phyloP scores from a whole-genome alignment of 768 basidiomycete species.

The Lepiota venenata region DNA sequence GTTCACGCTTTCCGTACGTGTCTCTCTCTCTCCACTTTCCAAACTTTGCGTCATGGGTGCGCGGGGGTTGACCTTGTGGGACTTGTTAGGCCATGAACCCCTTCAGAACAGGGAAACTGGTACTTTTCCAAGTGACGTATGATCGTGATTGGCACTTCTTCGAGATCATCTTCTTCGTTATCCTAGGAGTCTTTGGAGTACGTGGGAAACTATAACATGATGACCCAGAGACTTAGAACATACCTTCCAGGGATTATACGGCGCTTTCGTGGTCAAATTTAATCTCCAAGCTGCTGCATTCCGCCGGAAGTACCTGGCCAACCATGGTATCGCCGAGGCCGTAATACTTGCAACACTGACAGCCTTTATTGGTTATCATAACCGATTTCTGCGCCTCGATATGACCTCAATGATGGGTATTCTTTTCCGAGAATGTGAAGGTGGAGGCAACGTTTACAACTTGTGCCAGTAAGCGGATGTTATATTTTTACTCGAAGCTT shows the following conservation, averaged over 20 bases:
- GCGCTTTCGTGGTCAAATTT: conserved; percentile 95
- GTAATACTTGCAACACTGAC: conserved; percentile 84
- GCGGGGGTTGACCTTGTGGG: not conserved
- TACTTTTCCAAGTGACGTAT: conserved; percentile 97
- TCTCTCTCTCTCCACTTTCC: conserved; percentile 2
- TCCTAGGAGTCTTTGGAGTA: conserved; percentile 95
- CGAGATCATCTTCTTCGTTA: conserved; percentile 93
- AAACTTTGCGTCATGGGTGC: not conserved
- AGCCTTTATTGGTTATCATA: conserved; percentile 90
- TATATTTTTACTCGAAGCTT: not conserved
- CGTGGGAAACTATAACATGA: conserved; percentile 19
- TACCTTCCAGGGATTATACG: conserved; percentile 82
- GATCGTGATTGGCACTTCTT: conserved; percentile 99
- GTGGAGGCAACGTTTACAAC: conserved; percentile 82
- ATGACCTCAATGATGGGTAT: conserved; percentile 98
- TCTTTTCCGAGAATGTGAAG: conserved; percentile 94
- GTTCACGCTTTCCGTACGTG: conserved; percentile 86
- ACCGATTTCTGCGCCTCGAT: conserved; percentile 91
- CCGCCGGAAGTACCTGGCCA: conserved; percentile 82
- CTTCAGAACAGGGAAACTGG: conserved; percentile 95
- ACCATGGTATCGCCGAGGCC: conserved; percentile 86
- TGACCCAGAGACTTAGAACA: conserved; percentile 8
- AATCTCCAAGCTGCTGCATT: conserved; percentile 95
- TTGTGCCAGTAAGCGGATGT: conserved; percentile 82
- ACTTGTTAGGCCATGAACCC: conserved; percentile 87